Base-by-base conservation (phyloP, 108 stramenopile genomes). In the Conticribra guillardii region DNA sequence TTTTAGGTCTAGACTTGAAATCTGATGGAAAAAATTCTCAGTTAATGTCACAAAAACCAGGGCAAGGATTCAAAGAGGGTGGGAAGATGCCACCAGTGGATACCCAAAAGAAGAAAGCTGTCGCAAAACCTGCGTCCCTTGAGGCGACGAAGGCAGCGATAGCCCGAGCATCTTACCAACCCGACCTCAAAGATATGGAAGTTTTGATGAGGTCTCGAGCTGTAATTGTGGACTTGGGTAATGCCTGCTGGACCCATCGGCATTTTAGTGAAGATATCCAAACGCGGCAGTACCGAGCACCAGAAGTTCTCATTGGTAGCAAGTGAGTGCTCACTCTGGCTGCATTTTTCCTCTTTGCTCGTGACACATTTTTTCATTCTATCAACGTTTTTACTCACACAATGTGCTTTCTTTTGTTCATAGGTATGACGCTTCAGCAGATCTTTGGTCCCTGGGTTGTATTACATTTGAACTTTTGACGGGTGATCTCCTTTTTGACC, bases 231-330 rank as follows among this genome's bases (percentile, higher is more conserved):
- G 98, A 99, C 82, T 89, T 99, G 7, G 98, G 98, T 65, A 99
- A 99, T 69, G 98, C 98, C 19, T 99, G 98, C 75, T 99, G 98
- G 98, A 96, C 88, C 2, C 82, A 98, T 61, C 81, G 92, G 34
- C 98, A 99, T 85, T 99, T 98, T 80, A 95, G 96, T 60, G 97
- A 98, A 72, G 98, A 99, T 58, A 98, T 99, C 69, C 98, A 99
- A 68, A 99, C 98, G 7, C 78, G 98, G 22, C 98, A 99, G 84
- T 99, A 99, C 65, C 89, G 98, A 16, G 86, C 94, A 27, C 98
- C 98, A 19, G 98, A 99, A 82, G 98, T 99, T 18, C 69, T 96
- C 23, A 79, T 96, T 67, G 94, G 94, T 4, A 89, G 85, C 71
- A 87, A 89, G 70, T 95, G 78, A 82, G 86, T 87, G 3, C 15